Evolutionary conservation across 148 eudicot genomes (phyloP), one percentile per base, ranked within the genome.

Genomic region (Silene latifolia): DNA sequence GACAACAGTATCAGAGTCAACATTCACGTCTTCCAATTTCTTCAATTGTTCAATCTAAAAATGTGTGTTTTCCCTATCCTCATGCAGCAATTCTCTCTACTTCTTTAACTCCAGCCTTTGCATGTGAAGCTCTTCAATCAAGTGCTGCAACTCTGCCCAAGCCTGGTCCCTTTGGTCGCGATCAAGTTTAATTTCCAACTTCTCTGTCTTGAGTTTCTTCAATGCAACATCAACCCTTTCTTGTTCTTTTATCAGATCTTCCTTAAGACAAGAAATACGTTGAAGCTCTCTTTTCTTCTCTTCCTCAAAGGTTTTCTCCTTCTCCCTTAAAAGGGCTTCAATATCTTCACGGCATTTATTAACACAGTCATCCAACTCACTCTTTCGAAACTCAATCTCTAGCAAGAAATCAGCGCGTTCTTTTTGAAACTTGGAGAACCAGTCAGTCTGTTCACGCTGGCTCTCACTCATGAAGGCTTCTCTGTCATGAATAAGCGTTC

Each of bases 101-200:
- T 91, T 86, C 87, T 91, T 93, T 74, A 94, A 77, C 77, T 90
- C 90, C 83, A 88, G 83, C 78, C 97, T 86, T 82, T 94, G 97
- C 81, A 78, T 74, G 78, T 85, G 86, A 67, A 94, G 97, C 85
- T 91, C 93, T 74, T 90, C 90, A 44, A 94, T 91, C 75, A 90
- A 81, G 73, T 70, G 85, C 67, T 85, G 89, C 56, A 94, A 78
- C 81, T 91, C 98, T 59, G 83, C 85, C 97, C 98, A 94, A 73
- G 93, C 98, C 76, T 78, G 85, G 81, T 88, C 97, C 75, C 98
- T 88, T 79, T 79, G 81, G 78, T 90, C 92, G 54, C 89, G 90
- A 76, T 90, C 97, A 79, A 90, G 71, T 75, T 81, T 94, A 57
- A 94, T 92, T 79, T 89, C 91, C 79, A 78, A 74, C 72, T 96